Base-by-base conservation (phyloP, 106 monocot species). In the Dactylorhiza incarnata region DNA sequence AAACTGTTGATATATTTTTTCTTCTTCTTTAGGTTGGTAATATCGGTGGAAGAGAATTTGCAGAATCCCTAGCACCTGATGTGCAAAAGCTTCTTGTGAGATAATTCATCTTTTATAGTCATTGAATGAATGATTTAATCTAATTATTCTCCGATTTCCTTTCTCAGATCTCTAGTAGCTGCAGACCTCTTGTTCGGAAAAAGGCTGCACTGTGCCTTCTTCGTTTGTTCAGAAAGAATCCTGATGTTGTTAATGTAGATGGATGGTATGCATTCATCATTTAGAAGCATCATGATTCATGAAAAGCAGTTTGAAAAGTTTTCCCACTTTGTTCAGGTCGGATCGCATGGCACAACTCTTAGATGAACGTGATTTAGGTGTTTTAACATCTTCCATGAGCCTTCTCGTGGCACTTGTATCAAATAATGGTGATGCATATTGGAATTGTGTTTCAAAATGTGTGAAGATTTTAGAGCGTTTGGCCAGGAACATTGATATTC, bases 391-490 rank as follows among this genome's bases (percentile, higher is more conserved):
- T 80, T 89, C 88, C 67, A 99, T 91, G 97, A 99, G 97, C 83
- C 94, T 99, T 78, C 83, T 99, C 71, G 94, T 99, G 84, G 84
- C 94, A 75, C 83, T 99, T 73, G 94, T 99, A 67, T 94, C 97
- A 6, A 94, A 88, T 75, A 94, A 89, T 45, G 43, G 77, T 71
- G 97, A 99, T 75, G 94, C 84, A 45, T 99, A 99, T 73, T 94
- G 97, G 97, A 99, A 94, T 79, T 94, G 97, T 80, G 86, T 99
- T 82, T 94, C 97, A 69, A 99, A 99, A 78, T 99, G 94, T 78
- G 91, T 99, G 55, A 94, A 87, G 79, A 89, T 94, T 77, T 79
- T 99, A 71, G 97, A 99, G 75, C 87, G 94, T 47, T 61, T 99
- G 74, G 87, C 94, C 5, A 89, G 91, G 69, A 99, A 94, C 73